Evolutionary conservation across 192 early-diverging fungal genomes (phyloP).

Genomic region (Cladochytrium replicatum): DNA sequence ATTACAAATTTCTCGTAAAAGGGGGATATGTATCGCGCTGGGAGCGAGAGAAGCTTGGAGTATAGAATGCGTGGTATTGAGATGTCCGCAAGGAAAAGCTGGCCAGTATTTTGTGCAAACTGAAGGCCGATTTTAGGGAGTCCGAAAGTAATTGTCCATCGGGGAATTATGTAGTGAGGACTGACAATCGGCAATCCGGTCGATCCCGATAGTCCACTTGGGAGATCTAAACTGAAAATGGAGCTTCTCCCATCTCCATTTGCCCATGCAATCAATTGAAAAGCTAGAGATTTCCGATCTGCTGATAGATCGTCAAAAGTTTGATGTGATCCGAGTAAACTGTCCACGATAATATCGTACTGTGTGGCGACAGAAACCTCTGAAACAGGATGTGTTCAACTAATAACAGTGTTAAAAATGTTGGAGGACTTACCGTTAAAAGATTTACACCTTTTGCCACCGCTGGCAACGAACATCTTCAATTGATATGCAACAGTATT

Average conservation of each 20-base stretch:
- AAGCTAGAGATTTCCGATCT: slow-evolving; percentile 31
- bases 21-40: too few species aligned
- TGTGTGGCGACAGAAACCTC: too few species aligned
- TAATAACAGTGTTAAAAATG: too few species aligned
- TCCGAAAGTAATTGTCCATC: slow-evolving; percentile 71
- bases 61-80: slow-evolving; percentile 56
- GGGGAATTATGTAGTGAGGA: slow-evolving; percentile 48
- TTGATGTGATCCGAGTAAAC: slow-evolving; percentile 51
- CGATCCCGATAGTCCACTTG: slow-evolving; percentile 51
- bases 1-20: too few species aligned
- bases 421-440: too few species aligned
- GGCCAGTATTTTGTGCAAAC: slow-evolving; percentile 45
- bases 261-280: slow-evolving; percentile 59
- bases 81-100: slow-evolving; percentile 68
- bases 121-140: slow-evolving; percentile 52
- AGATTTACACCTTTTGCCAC: too few species aligned
- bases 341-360: slow-evolving; percentile 70
- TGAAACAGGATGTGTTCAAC: too few species aligned
- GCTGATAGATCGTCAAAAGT: slow-evolving; percentile 41
- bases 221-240: slow-evolving; percentile 54
- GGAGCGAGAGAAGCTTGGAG: too few species aligned
- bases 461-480: slow-evolving; percentile 35
- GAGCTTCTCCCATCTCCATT: slow-evolving; percentile 51
- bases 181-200: slow-evolving; percentile 20
- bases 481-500: slow-evolving; percentile 34